Conservation (phyloP, 495 filamentous ascomycete genomes). For the Elaphomyces granulatus region DNA sequence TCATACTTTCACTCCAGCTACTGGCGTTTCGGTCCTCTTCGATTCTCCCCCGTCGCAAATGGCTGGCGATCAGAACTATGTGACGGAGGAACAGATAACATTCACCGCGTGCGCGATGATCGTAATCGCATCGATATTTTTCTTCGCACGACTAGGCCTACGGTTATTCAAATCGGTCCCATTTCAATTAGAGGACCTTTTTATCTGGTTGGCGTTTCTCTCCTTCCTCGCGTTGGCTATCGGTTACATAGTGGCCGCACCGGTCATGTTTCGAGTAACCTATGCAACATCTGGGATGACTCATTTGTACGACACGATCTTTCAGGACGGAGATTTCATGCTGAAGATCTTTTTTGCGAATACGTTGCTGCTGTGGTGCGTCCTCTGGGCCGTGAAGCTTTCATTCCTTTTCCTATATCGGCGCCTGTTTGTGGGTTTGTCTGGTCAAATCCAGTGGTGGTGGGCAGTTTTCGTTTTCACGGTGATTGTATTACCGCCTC, state of each 20-base stretch:
- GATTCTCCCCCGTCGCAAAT: too few species aligned
- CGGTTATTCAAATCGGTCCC: conserved; percentile 5
- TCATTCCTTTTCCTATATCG: conserved; percentile 31
- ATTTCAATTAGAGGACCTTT: conserved; percentile 18
- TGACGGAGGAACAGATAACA: conserved; percentile 4
- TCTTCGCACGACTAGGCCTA: conserved; percentile 10
- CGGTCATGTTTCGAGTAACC: conserved; percentile 14
- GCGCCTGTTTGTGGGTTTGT: conserved; percentile 20
- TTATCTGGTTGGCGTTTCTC: conserved; percentile 15
- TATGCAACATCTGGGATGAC: conserved; percentile 2
- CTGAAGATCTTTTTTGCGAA: conserved; percentile 29
- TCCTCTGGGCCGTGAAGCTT: conserved; percentile 34
- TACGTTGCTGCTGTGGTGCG: conserved; percentile 29
- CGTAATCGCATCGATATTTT: conserved; percentile 15
- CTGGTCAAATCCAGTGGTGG: conserved; percentile 20
- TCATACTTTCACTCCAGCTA: too few species aligned
- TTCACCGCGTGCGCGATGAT: conserved; percentile 18
- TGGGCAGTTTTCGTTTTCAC: conserved; percentile 24
- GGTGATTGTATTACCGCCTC: conserved; percentile 15
- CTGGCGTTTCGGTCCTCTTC: too few species aligned
- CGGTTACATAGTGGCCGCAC: conserved; percentile 23
- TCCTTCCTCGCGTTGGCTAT: conserved; percentile 20
- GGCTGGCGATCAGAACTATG: too few species aligned
- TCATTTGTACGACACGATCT: conserved; percentile 10
- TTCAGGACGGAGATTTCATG: conserved; percentile 14